Evolutionary conservation across 2,329 filamentous ascomycete genomes (phyloP), one percentile per base, ranked within the genome.

Genomic region (Westerdykella aurantiaca): DNA sequence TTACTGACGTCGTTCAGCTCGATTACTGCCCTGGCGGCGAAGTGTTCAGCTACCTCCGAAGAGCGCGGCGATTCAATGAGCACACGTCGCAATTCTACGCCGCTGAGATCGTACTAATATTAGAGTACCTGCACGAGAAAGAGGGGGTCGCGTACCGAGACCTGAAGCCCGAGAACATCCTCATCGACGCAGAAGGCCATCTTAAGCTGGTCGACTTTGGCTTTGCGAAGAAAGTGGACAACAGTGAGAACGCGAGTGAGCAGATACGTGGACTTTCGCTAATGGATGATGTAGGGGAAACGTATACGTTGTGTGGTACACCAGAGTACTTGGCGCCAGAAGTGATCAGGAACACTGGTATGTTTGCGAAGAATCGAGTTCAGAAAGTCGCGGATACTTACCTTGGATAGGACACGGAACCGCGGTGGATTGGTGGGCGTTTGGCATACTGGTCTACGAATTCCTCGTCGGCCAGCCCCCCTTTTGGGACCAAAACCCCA

Each of bases 341-440:
- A 69, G 86, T 91, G 34, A 90, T 91, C 54, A 81, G 88, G 52
- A 89, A 88, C 63, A 88, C 87, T 62, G 86, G 85, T 69, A 58
- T 25, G 48, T 40, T 38, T 14, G 37, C 25, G 25, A 29, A 4
- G 9, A 12, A 12, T 43, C 22, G 22, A 41, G 6, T 39, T 22
- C 11, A 39, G 5, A 34, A 18, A 29, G 25, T 4, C 18, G 6
- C 10, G 25, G 9, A 46, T 31, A 29, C 37, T 56, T 65, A 63
- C 50, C 39, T 33, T 12, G 31, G 31, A 6, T 67, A 64, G 78
- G 80, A 17, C 80, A 84, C 56, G 79, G 80, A 42, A 76, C 78
- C 38, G 85, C 86, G 12, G 86, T 91, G 31, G 86, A 91, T 71
- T 91, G 86, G 86, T 91, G 87, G 87, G 86, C 87, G 0, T 74